Conservation (phyloP, 345 rosid species). For the Corymbia maculata region DNA sequence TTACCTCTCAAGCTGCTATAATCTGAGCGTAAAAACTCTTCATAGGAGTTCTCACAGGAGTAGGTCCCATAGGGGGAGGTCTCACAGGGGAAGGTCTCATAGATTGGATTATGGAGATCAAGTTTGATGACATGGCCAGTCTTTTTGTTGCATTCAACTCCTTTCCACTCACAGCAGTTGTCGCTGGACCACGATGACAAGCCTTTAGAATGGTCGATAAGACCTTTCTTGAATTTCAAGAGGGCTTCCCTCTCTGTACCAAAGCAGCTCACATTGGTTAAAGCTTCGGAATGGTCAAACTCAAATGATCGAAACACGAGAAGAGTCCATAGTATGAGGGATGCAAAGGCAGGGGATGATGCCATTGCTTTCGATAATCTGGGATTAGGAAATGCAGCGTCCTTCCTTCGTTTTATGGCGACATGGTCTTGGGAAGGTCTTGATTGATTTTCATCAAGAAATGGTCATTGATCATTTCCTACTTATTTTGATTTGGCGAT, state of each 20-base stretch:
- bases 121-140: background rate
- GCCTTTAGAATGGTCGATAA: background rate
- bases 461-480: background rate
- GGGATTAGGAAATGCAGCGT: background rate
- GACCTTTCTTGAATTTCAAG: background rate
- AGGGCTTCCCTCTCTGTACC: background rate
- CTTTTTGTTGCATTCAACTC: background rate
- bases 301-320: background rate
- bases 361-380: background rate
- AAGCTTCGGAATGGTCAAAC: background rate
- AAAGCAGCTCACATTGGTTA: background rate
- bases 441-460: background rate
- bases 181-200: background rate
- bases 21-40: fast-evolving
- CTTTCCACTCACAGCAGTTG: background rate
- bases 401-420: background rate
- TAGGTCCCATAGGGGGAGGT: too few species aligned
- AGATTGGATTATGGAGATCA: background rate
- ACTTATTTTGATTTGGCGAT: background rate
- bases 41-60: too few species aligned
- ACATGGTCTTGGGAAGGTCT: background rate
- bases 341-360: background rate
- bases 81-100: fast-evolving
- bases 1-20: background rate
- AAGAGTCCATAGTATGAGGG: background rate